A percentile compares a stretch with the other conserved stretches of the same genome.
phyloP scores from a whole-genome alignment of 108 stramenopile genomes.

The Pseudonitzschia multistriata region DNA sequence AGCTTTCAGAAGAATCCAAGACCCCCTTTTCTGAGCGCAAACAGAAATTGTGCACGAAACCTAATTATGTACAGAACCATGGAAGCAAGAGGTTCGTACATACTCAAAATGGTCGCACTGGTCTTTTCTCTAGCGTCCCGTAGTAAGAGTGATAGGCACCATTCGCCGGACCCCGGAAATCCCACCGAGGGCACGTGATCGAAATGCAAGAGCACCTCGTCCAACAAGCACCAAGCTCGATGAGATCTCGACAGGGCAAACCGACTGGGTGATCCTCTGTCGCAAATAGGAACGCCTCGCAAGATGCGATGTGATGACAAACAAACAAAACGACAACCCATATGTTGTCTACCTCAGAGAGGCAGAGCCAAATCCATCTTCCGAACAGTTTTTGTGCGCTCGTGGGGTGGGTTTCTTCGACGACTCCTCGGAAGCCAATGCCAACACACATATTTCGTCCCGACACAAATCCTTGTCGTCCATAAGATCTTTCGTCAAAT shows the following conservation, averaged over 20 bases:
- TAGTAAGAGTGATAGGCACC: constrained; percentile 47
- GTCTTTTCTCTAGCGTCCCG: constrained; percentile 40
- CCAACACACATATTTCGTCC: too few relatives aligned
- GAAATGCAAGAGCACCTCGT: constrained; percentile 4
- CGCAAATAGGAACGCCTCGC: constrained; percentile 47
- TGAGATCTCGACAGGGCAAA: constrained; percentile 25
- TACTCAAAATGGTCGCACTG: constrained; percentile 51
- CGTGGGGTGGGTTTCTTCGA: too few relatives aligned
- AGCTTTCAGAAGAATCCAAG: too few relatives aligned
- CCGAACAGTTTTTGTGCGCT: too few relatives aligned
- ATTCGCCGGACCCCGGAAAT: constrained; percentile 21
- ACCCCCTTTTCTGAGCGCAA: background rate
- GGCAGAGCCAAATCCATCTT: too few relatives aligned
- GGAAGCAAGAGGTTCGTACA: constrained; percentile 26
- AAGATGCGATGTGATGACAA: too few relatives aligned
- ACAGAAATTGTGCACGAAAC: constrained; percentile 21
- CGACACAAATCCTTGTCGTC: too few relatives aligned
- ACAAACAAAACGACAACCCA: too few relatives aligned
- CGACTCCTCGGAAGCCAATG: too few relatives aligned
- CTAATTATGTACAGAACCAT: constrained; percentile 44
- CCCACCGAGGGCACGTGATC: constrained; percentile 19
- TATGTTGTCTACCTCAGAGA: too few relatives aligned
- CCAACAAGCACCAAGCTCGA: constrained; percentile 37
- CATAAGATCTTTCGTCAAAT: too few relatives aligned
- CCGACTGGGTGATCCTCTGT: constrained; percentile 35